Conservation (phyloP, 371 early-diverging fungal species). For the Lichtheimia hyalospora region DNA sequence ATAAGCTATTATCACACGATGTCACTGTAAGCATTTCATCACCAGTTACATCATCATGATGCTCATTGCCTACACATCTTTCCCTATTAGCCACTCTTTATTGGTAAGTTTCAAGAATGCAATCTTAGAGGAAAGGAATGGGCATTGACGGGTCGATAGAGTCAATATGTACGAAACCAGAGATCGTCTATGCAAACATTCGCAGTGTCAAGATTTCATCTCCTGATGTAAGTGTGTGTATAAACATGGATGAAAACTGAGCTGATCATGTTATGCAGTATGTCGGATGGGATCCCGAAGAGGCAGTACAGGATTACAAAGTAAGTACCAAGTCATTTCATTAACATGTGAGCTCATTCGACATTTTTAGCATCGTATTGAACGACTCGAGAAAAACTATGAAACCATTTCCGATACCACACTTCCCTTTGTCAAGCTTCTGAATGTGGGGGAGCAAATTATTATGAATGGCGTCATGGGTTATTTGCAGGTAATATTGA, state of each 20-base stretch:
- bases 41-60: background rate
- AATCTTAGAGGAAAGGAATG: no score
- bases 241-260: background rate
- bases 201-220: conserved; percentile 88
- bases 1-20: conserved; percentile 58
- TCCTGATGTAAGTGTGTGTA: conserved; percentile 72
- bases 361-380: conserved; percentile 67
- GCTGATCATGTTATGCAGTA: background rate
- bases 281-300: conserved; percentile 55
- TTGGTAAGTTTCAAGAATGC: background rate
- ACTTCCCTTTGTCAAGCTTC: conserved; percentile 80
- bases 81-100: background rate
- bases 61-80: background rate
- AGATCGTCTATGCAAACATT: conserved; percentile 75
- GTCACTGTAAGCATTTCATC: conserved; percentile 54
- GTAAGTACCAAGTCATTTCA: conserved; percentile 20
- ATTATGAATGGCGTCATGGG: conserved; percentile 82
- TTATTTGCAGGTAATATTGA: conserved; percentile 63
- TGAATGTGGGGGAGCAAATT: conserved; percentile 89
- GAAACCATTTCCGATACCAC: conserved; percentile 71
- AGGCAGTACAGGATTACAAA: conserved; percentile 86
- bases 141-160: conserved; percentile 39
- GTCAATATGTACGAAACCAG: conserved; percentile 80
- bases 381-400: conserved; percentile 77
- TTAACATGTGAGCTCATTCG: background rate